phyloP scores from a whole-genome alignment of 306 rosid genomes.

The Aeschynomene evenia region DNA sequence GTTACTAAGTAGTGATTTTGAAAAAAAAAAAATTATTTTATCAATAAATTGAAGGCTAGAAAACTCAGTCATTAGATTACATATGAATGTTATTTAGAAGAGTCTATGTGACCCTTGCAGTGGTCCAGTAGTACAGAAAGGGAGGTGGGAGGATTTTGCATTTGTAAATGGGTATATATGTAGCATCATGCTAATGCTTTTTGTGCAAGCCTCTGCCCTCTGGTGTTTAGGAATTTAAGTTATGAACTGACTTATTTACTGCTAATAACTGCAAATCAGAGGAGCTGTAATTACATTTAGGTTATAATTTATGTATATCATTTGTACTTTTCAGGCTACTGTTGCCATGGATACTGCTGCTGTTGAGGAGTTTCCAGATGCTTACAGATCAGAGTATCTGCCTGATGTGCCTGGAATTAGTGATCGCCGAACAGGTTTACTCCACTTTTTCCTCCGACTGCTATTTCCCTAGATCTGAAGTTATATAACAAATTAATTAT shows the following conservation, averaged over 20 bases:
- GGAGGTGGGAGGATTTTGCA: background rate
- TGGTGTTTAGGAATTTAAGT: background rate
- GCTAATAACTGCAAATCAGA: constrained; percentile 9
- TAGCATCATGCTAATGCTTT: background rate
- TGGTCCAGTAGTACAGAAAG: background rate
- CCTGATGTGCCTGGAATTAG: constrained; percentile 74
- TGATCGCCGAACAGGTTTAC: constrained; percentile 68
- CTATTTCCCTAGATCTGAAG: background rate
- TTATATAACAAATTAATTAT: background rate
- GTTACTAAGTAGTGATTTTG: background rate
- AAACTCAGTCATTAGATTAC: background rate
- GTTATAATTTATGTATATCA: constrained; percentile 10
- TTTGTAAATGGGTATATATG: background rate
- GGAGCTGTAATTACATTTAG: background rate
- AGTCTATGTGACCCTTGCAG: background rate
- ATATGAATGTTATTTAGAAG: background rate
- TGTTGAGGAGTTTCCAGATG: constrained; percentile 42
- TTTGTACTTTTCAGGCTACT: constrained; percentile 42
- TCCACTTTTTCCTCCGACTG: background rate
- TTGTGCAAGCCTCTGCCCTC: background rate
- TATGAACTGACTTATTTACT: background rate
- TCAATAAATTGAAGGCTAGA: background rate
- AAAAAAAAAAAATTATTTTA: background rate
- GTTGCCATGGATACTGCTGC: constrained; percentile 34
- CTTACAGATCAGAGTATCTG: constrained; percentile 40